phyloP scores from a whole-genome alignment of 1,139 yeast species.

The Pichia sp. region DNA sequence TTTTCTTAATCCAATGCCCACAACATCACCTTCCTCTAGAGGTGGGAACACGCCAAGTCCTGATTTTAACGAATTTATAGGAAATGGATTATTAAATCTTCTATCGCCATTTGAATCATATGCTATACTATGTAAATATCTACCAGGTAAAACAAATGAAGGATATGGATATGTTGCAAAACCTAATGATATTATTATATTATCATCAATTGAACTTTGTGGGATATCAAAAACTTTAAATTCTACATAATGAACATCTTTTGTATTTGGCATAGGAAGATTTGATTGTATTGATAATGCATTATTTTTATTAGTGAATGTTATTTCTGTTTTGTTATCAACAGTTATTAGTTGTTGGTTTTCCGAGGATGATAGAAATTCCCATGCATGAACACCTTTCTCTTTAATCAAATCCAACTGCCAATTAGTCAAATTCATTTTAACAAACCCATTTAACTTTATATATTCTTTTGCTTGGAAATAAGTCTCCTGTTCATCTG shows the following conservation, averaged over 20 bases:
- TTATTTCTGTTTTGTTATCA: constrained; percentile 63
- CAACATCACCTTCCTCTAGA: constrained; percentile 52
- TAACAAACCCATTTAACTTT: constrained; percentile 46
- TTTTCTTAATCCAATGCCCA: constrained; percentile 60
- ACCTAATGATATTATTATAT: constrained; percentile 34
- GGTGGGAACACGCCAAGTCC: constrained; percentile 33
- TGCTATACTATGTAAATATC: constrained; percentile 42
- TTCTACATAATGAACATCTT: constrained; percentile 89
- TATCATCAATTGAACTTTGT: constrained; percentile 33
- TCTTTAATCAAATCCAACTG: constrained; percentile 70
- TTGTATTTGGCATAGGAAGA: constrained; percentile 71
- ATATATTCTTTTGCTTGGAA: constrained; percentile 59
- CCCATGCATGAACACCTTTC: constrained; percentile 91
- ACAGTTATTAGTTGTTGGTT: constrained; percentile 47
- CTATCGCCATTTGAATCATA: constrained; percentile 51
- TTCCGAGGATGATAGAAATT: constrained; percentile 67
- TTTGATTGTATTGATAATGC: constrained; percentile 80
- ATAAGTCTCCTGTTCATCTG: constrained; percentile 76
- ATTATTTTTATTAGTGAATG: constrained; percentile 59
- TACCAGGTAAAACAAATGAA: constrained; percentile 53
- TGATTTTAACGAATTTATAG: constrained; percentile 1
- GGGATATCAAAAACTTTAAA: constrained; percentile 62
- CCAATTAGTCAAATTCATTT: constrained; percentile 38
- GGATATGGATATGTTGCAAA: constrained; percentile 49
- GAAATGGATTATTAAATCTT: constrained; percentile 45